phyloP scores from a whole-genome alignment of 805 yeast species.

The Ogataea nitratoaversa region DNA sequence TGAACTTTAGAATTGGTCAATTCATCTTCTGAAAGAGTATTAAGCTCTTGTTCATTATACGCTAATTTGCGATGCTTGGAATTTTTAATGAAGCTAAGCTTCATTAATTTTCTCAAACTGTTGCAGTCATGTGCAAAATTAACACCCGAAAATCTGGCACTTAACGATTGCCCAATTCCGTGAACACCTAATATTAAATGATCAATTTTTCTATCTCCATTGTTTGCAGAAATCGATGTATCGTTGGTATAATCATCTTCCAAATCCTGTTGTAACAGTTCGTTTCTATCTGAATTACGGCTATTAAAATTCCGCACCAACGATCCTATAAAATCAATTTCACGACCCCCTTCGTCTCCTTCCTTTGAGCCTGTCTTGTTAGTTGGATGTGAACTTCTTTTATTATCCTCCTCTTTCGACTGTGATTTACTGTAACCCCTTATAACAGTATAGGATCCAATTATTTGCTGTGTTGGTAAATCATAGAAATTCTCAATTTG shows the following conservation, averaged over 20 bases:
- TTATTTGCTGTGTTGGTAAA: constrained; percentile 25
- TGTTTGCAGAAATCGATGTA: constrained; percentile 36
- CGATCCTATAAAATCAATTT: constrained; percentile 5
- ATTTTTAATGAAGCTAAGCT: constrained; percentile 39
- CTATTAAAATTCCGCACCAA: constrained; percentile 7
- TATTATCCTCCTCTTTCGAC: constrained; percentile 7
- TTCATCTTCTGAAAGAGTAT: constrained; percentile 17
- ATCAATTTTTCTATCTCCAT: constrained; percentile 38
- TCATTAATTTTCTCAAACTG: constrained; percentile 55
- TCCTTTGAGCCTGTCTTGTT: neutral
- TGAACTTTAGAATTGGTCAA: constrained; percentile 59
- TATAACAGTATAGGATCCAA: constrained; percentile 46
- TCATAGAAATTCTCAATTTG: constrained; percentile 24
- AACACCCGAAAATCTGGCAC: constrained; percentile 71
- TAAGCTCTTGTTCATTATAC: constrained; percentile 26
- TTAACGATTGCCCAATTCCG: constrained; percentile 90
- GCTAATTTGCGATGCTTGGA: constrained; percentile 38
- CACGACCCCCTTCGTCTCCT: neutral
- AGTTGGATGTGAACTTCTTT: neutral
- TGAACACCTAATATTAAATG: constrained; percentile 82
- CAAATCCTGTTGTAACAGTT: constrained; percentile 39
- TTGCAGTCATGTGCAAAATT: constrained; percentile 85
- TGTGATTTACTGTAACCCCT: constrained; percentile 40
- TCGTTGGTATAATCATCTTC: constrained; percentile 50
- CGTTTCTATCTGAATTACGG: constrained; percentile 18